Evolutionary conservation across 805 yeast genomes (phyloP).

Genomic region (Myxozyma nipponensis): DNA sequence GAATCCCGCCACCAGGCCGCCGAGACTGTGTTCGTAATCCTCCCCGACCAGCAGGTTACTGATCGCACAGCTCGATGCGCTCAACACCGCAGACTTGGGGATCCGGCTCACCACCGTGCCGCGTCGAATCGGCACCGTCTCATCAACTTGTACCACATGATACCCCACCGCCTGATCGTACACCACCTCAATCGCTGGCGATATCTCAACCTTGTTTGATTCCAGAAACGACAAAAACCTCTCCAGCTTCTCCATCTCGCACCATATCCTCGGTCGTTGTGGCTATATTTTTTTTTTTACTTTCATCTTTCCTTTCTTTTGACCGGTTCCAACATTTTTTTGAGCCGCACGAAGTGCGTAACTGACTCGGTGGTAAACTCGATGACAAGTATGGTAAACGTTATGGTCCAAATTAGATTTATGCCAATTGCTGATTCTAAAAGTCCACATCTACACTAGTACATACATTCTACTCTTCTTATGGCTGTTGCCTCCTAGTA

Average conservation of each 20-base stretch:
- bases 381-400: no score
- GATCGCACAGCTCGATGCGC: slow-evolving; percentile 44
- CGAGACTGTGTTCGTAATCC: slow-evolving; percentile 48
- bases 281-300: background rate
- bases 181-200: slow-evolving; percentile 8
- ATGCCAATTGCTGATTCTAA: no score
- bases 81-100: slow-evolving; percentile 37
- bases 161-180: slow-evolving; percentile 14
- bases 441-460: no score
- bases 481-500: no score
- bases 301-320: no score
- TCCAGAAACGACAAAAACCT: slow-evolving; percentile 7
- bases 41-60: slow-evolving; percentile 59
- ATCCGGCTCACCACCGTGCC: slow-evolving; percentile 37
- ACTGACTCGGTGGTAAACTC: no score
- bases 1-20: slow-evolving; percentile 62
- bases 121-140: slow-evolving; percentile 36
- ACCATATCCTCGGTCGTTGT: background rate
- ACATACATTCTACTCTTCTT: no score
- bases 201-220: slow-evolving; percentile 8
- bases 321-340: no score
- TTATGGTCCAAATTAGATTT: no score
- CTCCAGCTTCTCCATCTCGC: slow-evolving; percentile 14
- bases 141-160: slow-evolving; percentile 9
- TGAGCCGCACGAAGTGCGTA: no score